Evolutionary conservation across 164 flowering plant genomes (phyloP).

Genomic region (Umbellularia californica): DNA sequence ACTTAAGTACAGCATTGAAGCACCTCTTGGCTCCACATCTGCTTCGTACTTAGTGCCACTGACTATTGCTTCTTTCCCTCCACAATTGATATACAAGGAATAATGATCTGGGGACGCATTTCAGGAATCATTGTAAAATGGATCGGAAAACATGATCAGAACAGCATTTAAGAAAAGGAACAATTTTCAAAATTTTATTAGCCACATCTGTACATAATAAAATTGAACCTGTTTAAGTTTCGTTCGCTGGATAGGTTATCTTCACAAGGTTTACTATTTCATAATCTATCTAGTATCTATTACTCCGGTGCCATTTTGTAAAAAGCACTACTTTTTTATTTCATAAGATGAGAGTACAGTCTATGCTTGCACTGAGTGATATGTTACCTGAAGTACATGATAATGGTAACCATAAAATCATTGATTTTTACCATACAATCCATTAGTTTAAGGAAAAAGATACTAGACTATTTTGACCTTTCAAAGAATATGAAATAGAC

Average conservation of each 20-base stretch:
- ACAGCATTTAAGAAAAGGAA: background rate
- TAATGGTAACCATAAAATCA: no score
- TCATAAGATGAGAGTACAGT: no score
- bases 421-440: no score
- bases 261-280: background rate
- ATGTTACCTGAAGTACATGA: no score
- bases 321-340: no score
- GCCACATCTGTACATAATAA: background rate
- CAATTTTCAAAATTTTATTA: background rate
- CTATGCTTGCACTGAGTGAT: no score
- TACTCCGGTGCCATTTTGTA: no score
- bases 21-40: conserved; percentile 58
- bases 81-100: conserved; percentile 68
- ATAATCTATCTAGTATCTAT: no score
- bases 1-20: conserved; percentile 49
- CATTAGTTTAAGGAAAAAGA: no score
- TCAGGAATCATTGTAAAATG: background rate
- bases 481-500: no score
- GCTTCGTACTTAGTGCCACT: conserved; percentile 44
- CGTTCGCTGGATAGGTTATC: no score
- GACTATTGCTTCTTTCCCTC: conserved; percentile 36
- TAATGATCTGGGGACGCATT: conserved; percentile 33
- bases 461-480: no score
- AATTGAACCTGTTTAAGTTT: background rate
- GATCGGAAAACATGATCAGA: background rate